phyloP scores from a whole-genome alignment of 805 yeast genomes.

The Zygoascus bituminiphila region DNA sequence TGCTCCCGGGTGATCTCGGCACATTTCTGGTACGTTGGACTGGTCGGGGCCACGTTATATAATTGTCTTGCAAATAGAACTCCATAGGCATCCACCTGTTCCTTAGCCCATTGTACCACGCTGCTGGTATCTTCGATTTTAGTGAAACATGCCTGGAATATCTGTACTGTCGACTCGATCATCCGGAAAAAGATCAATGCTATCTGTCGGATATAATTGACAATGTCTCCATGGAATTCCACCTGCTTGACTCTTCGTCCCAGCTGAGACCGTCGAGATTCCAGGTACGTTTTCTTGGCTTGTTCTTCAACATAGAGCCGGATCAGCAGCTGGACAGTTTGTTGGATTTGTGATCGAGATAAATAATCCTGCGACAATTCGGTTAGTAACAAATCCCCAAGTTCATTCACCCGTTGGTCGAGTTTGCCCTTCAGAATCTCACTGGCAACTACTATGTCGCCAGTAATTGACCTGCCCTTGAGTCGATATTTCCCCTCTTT shows the following conservation, averaged over 20 bases:
- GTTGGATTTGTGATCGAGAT: slow-evolving; percentile 20
- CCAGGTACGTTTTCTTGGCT: slow-evolving; percentile 43
- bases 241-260: slow-evolving; percentile 41
- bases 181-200: slow-evolving; percentile 56
- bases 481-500: not conserved
- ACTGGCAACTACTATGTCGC: not conserved
- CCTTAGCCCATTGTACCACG: slow-evolving; percentile 70
- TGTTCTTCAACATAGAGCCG: slow-evolving; percentile 38
- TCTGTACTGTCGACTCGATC: slow-evolving; percentile 47
- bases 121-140: slow-evolving; percentile 41
- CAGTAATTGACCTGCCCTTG: not conserved
- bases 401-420: slow-evolving; percentile 20
- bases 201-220: slow-evolving; percentile 48
- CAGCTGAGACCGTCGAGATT: slow-evolving; percentile 40
- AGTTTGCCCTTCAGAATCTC: slow-evolving; percentile 15
- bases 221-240: slow-evolving; percentile 47
- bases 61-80: slow-evolving; percentile 57
- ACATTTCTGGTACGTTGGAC: slow-evolving; percentile 47
- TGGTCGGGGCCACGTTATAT: slow-evolving; percentile 48
- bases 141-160: slow-evolving; percentile 45
- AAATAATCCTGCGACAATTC: slow-evolving; percentile 27
- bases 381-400: slow-evolving; percentile 30
- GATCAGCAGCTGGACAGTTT: slow-evolving; percentile 30
- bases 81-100: slow-evolving; percentile 53
- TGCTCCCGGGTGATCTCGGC: slow-evolving; percentile 49